A percentile compares a stretch with the other conserved stretches of the same genome.
phyloP scores from a whole-genome alignment of 495 filamentous ascomycete genomes.

The Aspergillus bridgeri region DNA sequence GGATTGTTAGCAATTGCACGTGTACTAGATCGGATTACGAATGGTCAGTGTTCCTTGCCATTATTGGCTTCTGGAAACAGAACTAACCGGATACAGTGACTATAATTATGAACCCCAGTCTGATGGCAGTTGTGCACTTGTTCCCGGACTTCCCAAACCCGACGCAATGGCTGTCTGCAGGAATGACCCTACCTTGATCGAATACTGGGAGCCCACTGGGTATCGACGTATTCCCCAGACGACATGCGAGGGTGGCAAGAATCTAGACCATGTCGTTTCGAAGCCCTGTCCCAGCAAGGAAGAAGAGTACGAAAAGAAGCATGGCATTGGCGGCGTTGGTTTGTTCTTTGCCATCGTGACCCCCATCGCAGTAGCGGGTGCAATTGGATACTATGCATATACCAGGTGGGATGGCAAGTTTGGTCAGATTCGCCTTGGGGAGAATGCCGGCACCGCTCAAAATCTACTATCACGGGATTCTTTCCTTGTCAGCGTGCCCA shows the following conservation, averaged over 20 bases:
- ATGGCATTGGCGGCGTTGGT: conserved; percentile 66
- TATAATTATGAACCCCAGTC: conserved; percentile 83
- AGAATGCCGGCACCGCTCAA: conserved; percentile 39
- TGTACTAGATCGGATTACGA: conserved; percentile 87
- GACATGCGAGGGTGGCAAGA: conserved; percentile 72
- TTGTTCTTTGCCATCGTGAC: conserved; percentile 83
- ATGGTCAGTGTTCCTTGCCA: conserved; percentile 59
- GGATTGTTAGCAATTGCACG: conserved; percentile 67
- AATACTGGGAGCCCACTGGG: conserved; percentile 80
- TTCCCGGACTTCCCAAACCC: conserved; percentile 63
- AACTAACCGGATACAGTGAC: conserved; percentile 53
- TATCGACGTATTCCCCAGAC: conserved; percentile 89
- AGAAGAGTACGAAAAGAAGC: conserved; percentile 68
- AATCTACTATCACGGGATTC: conserved; percentile 60
- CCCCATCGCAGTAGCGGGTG: conserved; percentile 64
- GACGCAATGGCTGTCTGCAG: conserved; percentile 64
- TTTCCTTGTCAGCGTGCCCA: conserved; percentile 70
- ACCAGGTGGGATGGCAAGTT: conserved; percentile 85
- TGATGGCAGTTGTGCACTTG: conserved; percentile 72
- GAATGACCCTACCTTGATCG: conserved; percentile 58
- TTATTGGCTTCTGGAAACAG: neutral
- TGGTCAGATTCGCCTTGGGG: conserved; percentile 81
- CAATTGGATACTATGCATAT: conserved; percentile 82
- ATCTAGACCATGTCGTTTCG: conserved; percentile 60
- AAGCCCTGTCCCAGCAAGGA: conserved; percentile 71